Percentiles rank a stretch among this genome's conserved stretches.
These are phyloP conservation scores for Microdochium bolleyi DNA, from an alignment of 2,329 filamentous ascomycete species.

Conservation along the genomic window DNA sequence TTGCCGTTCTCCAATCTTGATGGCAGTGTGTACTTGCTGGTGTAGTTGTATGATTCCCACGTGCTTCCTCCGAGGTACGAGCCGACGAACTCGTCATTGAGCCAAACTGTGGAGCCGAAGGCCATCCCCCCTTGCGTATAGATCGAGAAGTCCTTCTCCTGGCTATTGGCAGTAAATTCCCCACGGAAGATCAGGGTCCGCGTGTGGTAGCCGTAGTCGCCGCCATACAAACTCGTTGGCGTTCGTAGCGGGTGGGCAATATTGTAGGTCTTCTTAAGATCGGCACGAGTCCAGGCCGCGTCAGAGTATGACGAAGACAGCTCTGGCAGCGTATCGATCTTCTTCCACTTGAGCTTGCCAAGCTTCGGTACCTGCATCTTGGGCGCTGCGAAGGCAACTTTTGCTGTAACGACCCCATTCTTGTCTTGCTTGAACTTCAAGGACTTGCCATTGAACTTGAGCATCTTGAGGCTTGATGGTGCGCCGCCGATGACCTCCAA, in stretches of 20 bases:
- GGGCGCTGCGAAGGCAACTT: constrained; percentile 7
- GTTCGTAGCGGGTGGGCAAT: constrained; percentile 54
- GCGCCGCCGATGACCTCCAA: constrained; percentile 63
- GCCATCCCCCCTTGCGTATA: constrained; percentile 58
- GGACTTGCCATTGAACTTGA: constrained; percentile 53
- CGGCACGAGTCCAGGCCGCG: constrained; percentile 13
- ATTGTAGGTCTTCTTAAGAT: constrained; percentile 34
- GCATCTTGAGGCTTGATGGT: constrained; percentile 30
- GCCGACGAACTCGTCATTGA: constrained; percentile 43
- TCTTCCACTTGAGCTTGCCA: not conserved
- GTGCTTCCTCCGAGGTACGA: constrained; percentile 52
- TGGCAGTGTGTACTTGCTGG: constrained; percentile 48
- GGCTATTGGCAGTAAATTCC: constrained; percentile 56
- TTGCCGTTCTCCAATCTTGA: constrained; percentile 34
- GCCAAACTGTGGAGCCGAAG: constrained; percentile 61
- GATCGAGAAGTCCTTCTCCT: constrained; percentile 48
- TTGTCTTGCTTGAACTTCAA: constrained; percentile 16
- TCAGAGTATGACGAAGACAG: not conserved
- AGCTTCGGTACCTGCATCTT: not conserved
- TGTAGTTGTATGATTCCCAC: constrained; percentile 31
- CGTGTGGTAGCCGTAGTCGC: constrained; percentile 67
- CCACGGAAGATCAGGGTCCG: constrained; percentile 65
- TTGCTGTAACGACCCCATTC: constrained; percentile 25
- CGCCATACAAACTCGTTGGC: constrained; percentile 57
- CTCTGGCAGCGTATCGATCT: not conserved